These are phyloP conservation scores for Fraxinus quadrangulata DNA, from an alignment of 257 asterid species.

Conservation along the genomic window DNA sequence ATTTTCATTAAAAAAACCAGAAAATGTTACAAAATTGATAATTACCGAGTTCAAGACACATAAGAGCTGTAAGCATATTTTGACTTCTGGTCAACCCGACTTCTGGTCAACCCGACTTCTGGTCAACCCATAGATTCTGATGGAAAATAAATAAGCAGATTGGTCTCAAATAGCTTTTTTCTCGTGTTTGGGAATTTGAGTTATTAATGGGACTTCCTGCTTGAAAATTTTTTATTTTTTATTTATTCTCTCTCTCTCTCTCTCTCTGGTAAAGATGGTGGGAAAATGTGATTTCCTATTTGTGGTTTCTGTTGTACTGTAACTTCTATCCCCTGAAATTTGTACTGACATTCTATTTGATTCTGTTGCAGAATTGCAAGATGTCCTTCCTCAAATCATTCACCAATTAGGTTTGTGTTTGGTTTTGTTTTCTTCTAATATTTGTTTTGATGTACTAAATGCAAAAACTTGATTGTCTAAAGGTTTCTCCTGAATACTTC, in stretches of 20 bases:
- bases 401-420: conserved; percentile 50
- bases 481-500: background rate
- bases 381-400: conserved; percentile 57
- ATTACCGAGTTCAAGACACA: background rate
- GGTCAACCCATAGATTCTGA: background rate
- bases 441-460: background rate
- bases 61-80: background rate
- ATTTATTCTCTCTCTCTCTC: background rate
- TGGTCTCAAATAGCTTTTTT: background rate
- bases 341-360: conserved; percentile 9
- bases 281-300: background rate
- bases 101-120: too few relatives aligned
- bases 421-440: background rate
- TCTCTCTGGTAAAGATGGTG: background rate
- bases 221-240: too few relatives aligned
- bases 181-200: background rate
- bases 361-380: conserved; percentile 47
- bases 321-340: background rate
- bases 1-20: background rate
- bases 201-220: background rate
- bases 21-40: too few relatives aligned
- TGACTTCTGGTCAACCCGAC: background rate
- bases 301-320: background rate
- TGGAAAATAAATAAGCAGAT: background rate
- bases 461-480: background rate